Evolutionary conservation across 1,284 basidiomycete genomes (phyloP), one percentile per base, ranked within the genome.

Genomic region (Irpex lacteus): DNA sequence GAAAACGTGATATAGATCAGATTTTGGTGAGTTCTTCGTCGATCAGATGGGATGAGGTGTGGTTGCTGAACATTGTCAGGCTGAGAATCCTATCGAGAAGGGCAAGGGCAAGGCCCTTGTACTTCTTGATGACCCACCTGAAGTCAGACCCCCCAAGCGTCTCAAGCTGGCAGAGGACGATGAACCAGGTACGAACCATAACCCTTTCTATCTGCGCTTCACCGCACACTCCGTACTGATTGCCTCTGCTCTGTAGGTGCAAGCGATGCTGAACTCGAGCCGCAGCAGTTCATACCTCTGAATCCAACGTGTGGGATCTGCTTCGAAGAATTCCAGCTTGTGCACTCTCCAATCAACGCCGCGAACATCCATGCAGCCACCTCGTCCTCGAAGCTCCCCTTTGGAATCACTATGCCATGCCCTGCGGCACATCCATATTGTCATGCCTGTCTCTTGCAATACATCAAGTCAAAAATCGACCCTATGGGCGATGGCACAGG

Each of bases 401-500:
- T 78, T 57, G 79, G 78, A 3, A 67, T 78, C 5, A 64, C 68
- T 4, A 70, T 80, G 1, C 76, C 78, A 3, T 81, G 79, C 62
- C 78, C 78, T 1, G 62, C 67, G 26, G 67, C 70, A 4, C 79
- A 81, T 62, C 63, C 70, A 6, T 80, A 80, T 67, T 81, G 79
- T 66, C 69, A 77, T 15, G 73, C 69, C 1, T 81, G 78, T 60
- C 66, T 81, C 7, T 68, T 69, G 19, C 67, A 65, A 2, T 79
- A 81, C 65, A 78, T 81, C 60, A 68, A 69, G 52, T 74, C 67
- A 55, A 79, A 78, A 65, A 64, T 81, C 3, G 77, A 78, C 63
- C 77, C 78, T 0, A 72, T 76, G 19, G 78, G 72, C 7, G 70
- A 67, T 8, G 75, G 76, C 1, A 65, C 60, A 18, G 74, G 70